Base-by-base conservation (phyloP, 2,329 filamentous ascomycete species). In the Fusarium ramigenum region DNA sequence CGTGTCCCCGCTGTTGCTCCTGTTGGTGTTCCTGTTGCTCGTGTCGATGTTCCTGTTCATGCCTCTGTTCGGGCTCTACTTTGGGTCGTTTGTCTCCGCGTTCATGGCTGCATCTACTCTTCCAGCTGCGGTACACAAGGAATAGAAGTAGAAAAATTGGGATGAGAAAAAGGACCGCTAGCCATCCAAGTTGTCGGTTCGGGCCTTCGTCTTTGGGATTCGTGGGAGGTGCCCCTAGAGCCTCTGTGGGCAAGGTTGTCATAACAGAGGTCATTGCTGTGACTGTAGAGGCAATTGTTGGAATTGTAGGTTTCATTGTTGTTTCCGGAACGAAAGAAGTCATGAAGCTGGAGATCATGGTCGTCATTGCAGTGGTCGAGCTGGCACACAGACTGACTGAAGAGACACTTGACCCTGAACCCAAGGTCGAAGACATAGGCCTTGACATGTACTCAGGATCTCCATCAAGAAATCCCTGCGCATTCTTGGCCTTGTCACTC, bases 401-500 rank as follows among this genome's bases (percentile, higher is more conserved):
- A 7, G 21, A 14, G 6, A 12, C 16, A 11, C 7, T 3, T 4
- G 2, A 4, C 7, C 18, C 18, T 5, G 9, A 1, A 21, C 8
- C 16, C 6, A 36, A 19, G 4, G 11, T 4, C 16, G 40, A 25
- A 19, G 40, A n/a, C 4, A 10, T 28, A 5, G 42, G 4, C 5
- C 23, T 9, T 4, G 47, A 7, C 4, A 9, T 30, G 14, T 67
- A 59, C 5, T 15, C 28, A 18, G 59, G 32, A 3, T 2, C 12
- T 4, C 36, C 50, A 8, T 50, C 56, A 1, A 70, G 32, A 4
- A 78, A 73, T 0, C 23, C 11, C 2, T 54, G 53, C 0, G 54
- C 56, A 11, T 68, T 32, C 19, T 32, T 52, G 19, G 9, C 15
- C 25, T 69, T 62, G 4, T 63, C 56, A 14, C 72, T 73, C 52